A percentile compares a stretch with the other conserved stretches of the same genome.
phyloP scores from a whole-genome alignment of 495 filamentous ascomycete genomes.

The Penicillium salamii region DNA sequence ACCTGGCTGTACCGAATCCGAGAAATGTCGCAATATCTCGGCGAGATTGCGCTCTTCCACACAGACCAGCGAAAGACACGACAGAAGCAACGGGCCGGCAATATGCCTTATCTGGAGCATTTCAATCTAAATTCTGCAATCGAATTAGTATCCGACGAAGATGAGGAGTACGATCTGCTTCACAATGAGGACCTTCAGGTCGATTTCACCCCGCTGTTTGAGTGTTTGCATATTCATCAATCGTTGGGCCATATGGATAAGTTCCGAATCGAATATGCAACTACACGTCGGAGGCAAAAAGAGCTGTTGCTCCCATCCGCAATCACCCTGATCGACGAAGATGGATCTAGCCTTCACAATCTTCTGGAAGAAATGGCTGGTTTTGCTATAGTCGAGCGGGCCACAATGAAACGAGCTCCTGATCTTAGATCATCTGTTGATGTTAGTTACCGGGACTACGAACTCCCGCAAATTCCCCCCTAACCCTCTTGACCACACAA shows the following conservation, averaged over 20 bases:
- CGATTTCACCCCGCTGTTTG: conserved; percentile 91
- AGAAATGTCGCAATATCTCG: conserved; percentile 91
- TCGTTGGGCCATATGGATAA: conserved; percentile 89
- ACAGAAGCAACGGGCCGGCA: conserved; percentile 75
- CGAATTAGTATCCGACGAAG: conserved; percentile 91
- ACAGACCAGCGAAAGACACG: conserved; percentile 82
- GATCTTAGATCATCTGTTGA: conserved; percentile 80
- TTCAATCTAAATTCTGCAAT: conserved; percentile 96
- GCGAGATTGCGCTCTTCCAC: conserved; percentile 95
- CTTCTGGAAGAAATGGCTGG: conserved; percentile 90
- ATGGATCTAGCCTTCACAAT: conserved; percentile 75
- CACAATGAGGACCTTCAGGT: conserved; percentile 92
- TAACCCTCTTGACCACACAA: too few species aligned
- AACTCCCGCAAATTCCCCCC: too few species aligned
- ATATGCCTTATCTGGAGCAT: conserved; percentile 64
- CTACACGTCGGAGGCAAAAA: conserved; percentile 85
- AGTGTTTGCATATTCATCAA: conserved; percentile 95
- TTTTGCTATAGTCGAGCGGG: conserved; percentile 94
- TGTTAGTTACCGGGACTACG: too few species aligned
- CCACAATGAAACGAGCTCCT: conserved; percentile 82
- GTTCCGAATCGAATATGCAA: conserved; percentile 86
- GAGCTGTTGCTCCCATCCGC: conserved; percentile 77
- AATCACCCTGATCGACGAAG: conserved; percentile 67
- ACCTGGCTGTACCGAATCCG: conserved; percentile 97
- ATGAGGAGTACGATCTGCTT: conserved; percentile 89